A percentile compares a stretch with the other conserved stretches of the same genome.
phyloP scores from a whole-genome alignment of 73 alveolate genomes.

The Durusdinium trenchii region DNA sequence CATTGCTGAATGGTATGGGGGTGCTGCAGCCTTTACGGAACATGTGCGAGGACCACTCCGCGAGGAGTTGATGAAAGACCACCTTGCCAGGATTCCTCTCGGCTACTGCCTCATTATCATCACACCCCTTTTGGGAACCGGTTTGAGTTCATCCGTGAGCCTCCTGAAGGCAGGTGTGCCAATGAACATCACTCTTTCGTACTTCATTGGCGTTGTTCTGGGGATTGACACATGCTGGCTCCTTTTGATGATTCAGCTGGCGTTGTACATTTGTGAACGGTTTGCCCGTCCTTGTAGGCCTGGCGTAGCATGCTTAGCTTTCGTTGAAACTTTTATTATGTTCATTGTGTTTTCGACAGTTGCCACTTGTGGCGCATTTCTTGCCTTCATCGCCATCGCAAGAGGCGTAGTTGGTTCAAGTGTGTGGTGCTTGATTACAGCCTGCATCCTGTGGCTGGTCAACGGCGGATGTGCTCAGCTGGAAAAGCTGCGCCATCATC shows the following conservation, averaged over 20 bases:
- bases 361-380: no score
- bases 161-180: constrained; percentile 29
- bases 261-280: constrained; percentile 4
- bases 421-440: no score
- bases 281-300: constrained; percentile 45
- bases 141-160: constrained; percentile 1
- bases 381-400: no score
- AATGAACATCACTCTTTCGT: neutral
- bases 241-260: constrained; percentile 19
- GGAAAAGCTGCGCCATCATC: no score
- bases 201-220: constrained; percentile 9
- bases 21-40: constrained; percentile 37
- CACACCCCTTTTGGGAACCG: neutral
- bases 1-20: constrained; percentile 56
- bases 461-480: no score
- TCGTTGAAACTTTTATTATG: no score
- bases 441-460: no score
- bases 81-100: neutral
- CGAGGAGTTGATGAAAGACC: constrained; percentile 17
- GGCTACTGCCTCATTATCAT: constrained; percentile 36
- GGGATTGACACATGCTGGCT: constrained; percentile 23
- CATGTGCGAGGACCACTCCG: constrained; percentile 59
- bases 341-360: no score
- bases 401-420: no score
- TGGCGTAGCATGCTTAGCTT: no score